Percentiles rank a stretch among this genome's conserved stretches.
Evolutionary conservation across 1,284 basidiomycete species (phyloP).

Genomic region (Cystobasidiaceae sp.): DNA sequence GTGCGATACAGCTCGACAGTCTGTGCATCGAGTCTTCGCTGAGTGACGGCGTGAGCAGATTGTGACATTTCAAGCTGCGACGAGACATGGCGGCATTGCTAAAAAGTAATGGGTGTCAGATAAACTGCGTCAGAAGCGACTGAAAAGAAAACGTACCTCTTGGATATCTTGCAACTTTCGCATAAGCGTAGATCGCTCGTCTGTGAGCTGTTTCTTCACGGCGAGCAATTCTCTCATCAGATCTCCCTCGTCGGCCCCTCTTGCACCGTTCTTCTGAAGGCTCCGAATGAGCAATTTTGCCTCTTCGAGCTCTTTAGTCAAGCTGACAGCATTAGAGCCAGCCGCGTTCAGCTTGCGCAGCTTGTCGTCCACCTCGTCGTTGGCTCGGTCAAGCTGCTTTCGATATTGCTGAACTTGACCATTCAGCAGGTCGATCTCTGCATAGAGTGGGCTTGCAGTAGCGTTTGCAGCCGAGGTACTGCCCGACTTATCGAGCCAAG

Average conservation of each 20-base stretch:
- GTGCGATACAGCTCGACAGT: constrained; percentile 11
- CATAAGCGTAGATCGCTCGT: constrained; percentile 29
- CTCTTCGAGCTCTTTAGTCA: constrained; percentile 60
- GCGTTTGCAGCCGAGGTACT: constrained; percentile 34
- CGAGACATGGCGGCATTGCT: constrained; percentile 28
- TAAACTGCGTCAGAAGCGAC: background rate
- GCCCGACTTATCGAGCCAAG: constrained; percentile 34
- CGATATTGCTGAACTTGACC: constrained; percentile 48
- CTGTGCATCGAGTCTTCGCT: constrained; percentile 25
- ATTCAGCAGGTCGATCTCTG: constrained; percentile 49
- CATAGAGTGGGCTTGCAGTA: constrained; percentile 45
- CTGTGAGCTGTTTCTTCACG: constrained; percentile 28
- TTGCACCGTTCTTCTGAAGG: constrained; percentile 54
- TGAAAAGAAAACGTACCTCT: constrained; percentile 9
- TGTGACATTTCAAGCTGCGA: constrained; percentile 26
- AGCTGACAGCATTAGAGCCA: constrained; percentile 56
- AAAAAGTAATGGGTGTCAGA: background rate
- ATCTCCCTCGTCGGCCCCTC: background rate
- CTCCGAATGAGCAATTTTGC: constrained; percentile 56
- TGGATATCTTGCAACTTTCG: constrained; percentile 28
- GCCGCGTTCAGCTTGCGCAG: constrained; percentile 72
- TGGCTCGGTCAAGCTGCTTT: constrained; percentile 64
- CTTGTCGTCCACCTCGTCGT: constrained; percentile 76
- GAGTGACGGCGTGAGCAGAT: constrained; percentile 16
- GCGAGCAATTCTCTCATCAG: constrained; percentile 30